Conservation (phyloP, 805 yeast genomes). For the Ogataea populi-albae region DNA sequence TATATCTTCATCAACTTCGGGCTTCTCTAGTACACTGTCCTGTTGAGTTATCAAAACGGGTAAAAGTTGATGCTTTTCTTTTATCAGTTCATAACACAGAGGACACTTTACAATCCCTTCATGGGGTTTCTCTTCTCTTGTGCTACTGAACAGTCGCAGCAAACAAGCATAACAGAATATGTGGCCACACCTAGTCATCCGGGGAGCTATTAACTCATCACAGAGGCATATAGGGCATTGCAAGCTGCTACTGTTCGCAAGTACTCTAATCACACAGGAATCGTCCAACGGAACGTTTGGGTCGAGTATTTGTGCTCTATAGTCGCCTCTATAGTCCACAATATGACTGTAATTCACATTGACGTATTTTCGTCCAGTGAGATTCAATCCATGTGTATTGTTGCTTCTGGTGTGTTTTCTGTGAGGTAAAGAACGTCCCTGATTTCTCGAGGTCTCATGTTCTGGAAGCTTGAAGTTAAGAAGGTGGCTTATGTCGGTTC, state of each 20-base stretch:
- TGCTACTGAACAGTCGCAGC: slow-evolving; percentile 61
- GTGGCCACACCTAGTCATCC: slow-evolving; percentile 96
- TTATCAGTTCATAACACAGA: slow-evolving; percentile 60
- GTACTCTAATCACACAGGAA: slow-evolving; percentile 61
- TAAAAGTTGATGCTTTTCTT: slow-evolving; percentile 52
- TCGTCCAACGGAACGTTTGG: slow-evolving; percentile 73
- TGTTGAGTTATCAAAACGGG: slow-evolving; percentile 58
- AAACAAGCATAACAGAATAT: slow-evolving; percentile 83
- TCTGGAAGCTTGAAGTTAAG: slow-evolving; percentile 55
- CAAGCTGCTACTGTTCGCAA: slow-evolving; percentile 62
- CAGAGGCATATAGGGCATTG: slow-evolving; percentile 90
- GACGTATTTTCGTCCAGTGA: slow-evolving; percentile 65
- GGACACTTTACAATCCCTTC: slow-evolving; percentile 74
- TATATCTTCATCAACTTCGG: slow-evolving; percentile 53
- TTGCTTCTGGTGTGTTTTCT: slow-evolving; percentile 25
- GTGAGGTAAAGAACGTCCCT: slow-evolving; percentile 11
- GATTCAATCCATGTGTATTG: slow-evolving; percentile 36
- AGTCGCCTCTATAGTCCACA: slow-evolving; percentile 61
- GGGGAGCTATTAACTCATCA: slow-evolving; percentile 83
- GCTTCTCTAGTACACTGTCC: slow-evolving; percentile 56
- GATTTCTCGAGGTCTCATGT: slow-evolving; percentile 12
- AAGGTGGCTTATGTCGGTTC: slow-evolving; percentile 55
- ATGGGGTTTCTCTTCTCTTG: slow-evolving; percentile 35
- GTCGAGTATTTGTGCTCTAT: slow-evolving; percentile 57
- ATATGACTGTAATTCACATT: slow-evolving; percentile 84